Evolutionary conservation across 2,329 filamentous ascomycete species (phyloP).

Genomic region (Neofusicoccum kwambonambiense): DNA sequence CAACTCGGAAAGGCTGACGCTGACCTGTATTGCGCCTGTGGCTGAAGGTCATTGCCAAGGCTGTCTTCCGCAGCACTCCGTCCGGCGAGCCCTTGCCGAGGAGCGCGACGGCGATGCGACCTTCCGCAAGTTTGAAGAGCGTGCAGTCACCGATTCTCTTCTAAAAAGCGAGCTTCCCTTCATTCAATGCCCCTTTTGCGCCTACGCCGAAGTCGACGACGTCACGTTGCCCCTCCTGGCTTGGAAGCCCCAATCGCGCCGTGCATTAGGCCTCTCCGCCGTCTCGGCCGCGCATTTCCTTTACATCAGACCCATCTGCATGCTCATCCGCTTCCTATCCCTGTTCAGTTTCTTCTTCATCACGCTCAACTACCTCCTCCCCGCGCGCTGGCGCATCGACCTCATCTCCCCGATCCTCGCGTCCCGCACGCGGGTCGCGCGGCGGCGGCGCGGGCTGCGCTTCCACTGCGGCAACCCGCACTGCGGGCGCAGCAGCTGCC

Average conservation of each 20-base stretch:
- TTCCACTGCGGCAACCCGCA: slow-evolving; percentile 72
- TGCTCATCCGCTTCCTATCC: slow-evolving; percentile 58
- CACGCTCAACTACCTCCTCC: slow-evolving; percentile 26
- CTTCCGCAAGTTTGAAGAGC: slow-evolving; percentile 72
- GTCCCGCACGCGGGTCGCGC: slow-evolving; percentile 62
- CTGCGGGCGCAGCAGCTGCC: slow-evolving; percentile 73
- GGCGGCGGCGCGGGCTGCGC: slow-evolving; percentile 68
- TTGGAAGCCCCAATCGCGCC: slow-evolving; percentile 37
- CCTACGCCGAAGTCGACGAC: slow-evolving; percentile 81
- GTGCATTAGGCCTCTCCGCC: slow-evolving; percentile 25
- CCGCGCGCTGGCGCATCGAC: slow-evolving; percentile 23
- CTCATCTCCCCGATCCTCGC: slow-evolving; percentile 49
- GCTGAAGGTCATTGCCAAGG: slow-evolving; percentile 63
- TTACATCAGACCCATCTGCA: slow-evolving; percentile 36
- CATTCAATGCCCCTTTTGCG: slow-evolving; percentile 84
- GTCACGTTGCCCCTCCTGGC: slow-evolving; percentile 23
- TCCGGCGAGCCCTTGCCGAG: slow-evolving; percentile 69
- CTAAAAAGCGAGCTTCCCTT: slow-evolving; percentile 72
- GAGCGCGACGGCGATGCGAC: slow-evolving; percentile 70
- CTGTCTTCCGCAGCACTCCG: slow-evolving; percentile 66
- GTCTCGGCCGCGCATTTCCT: background rate
- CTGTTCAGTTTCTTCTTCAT: slow-evolving; percentile 51
- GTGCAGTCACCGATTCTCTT: slow-evolving; percentile 74
- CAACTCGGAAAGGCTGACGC: slow-evolving; percentile 67
- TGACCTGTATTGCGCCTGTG: slow-evolving; percentile 79